phyloP scores from a whole-genome alignment of 2,329 filamentous ascomycete genomes.

The Fusarium vanettenii region DNA sequence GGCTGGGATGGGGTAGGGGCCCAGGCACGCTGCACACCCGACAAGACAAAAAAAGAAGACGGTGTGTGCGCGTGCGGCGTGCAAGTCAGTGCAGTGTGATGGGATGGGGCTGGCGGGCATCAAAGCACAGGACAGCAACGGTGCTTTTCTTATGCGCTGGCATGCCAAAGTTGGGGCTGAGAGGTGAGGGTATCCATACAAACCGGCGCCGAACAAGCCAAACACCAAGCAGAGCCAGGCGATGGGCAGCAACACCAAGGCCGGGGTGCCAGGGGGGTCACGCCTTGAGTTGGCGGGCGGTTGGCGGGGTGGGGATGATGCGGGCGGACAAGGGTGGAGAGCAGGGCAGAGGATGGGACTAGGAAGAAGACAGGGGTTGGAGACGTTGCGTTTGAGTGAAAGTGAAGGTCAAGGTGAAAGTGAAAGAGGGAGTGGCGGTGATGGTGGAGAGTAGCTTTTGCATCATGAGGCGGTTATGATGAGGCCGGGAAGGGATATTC shows the following conservation, averaged over 20 bases:
- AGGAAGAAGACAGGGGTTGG: slow-evolving; percentile 29
- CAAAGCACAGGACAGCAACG: slow-evolving; percentile 37
- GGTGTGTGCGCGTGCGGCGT: slow-evolving; percentile 27
- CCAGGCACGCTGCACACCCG: not conserved
- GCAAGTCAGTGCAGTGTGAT: slow-evolving; percentile 13
- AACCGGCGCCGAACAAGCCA: slow-evolving; percentile 18
- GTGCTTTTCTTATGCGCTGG: slow-evolving; percentile 42
- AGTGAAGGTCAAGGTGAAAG: not conserved
- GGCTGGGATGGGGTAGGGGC: not conserved
- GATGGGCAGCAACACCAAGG: slow-evolving; percentile 29
- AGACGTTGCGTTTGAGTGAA: not conserved
- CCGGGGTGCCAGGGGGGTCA: slow-evolving; percentile 31
- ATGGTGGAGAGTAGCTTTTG: slow-evolving; percentile 12
- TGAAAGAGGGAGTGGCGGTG: slow-evolving; percentile 16
- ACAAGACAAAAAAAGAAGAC: slow-evolving; percentile 25
- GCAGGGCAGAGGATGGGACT: slow-evolving; percentile 30
- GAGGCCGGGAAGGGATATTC: slow-evolving; percentile 9
- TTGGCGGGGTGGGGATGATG: slow-evolving; percentile 38
- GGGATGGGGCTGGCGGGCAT: slow-evolving; percentile 20
- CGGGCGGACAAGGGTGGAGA: slow-evolving; percentile 36
- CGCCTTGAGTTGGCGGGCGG: slow-evolving; percentile 33
- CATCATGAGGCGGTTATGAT: not conserved
- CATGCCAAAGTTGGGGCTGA: slow-evolving; percentile 27
- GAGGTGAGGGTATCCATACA: slow-evolving; percentile 34
- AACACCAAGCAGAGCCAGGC: slow-evolving; percentile 9